A percentile compares a stretch with the other conserved stretches of the same genome.
phyloP scores from a whole-genome alignment of 208 protist genomes.

The Crithidia acanthocephali region DNA sequence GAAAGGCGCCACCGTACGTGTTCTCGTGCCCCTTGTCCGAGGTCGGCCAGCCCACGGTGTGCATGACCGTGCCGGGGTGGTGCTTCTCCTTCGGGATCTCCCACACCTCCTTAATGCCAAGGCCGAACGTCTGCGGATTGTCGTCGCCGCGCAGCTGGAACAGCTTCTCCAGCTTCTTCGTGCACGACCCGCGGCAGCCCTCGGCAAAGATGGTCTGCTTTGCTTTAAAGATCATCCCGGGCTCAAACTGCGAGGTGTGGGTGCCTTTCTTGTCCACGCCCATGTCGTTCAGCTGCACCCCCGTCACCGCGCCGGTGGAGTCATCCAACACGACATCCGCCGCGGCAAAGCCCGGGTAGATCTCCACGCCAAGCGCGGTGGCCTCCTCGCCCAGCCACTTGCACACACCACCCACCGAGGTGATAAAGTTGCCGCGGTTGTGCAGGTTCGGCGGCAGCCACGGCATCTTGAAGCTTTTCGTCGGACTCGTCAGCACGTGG shows the following conservation, averaged over 20 bases:
- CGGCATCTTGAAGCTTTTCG: constrained; percentile 54
- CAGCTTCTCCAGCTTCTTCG: constrained; percentile 91
- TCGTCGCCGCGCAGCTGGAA: constrained; percentile 84
- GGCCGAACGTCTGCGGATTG: constrained; percentile 95
- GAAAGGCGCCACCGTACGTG: constrained; percentile 97
- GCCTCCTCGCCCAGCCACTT: constrained; percentile 96
- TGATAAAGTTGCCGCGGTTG: constrained; percentile 97
- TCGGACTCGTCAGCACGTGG: constrained; percentile 73
- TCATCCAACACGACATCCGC: constrained; percentile 78
- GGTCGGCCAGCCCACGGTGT: constrained; percentile 97
- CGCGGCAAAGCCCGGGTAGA: constrained; percentile 96
- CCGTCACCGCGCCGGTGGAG: constrained; percentile 49
- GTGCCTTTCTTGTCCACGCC: constrained; percentile 93
- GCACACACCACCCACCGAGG: constrained; percentile 92
- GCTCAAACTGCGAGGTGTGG: constrained; percentile 93
- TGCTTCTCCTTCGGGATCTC: constrained; percentile 91
- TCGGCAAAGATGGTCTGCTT: constrained; percentile 97
- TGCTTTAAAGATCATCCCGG: constrained; percentile 96
- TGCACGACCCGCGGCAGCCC: constrained; percentile 96
- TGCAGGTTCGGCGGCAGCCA: constrained; percentile 80
- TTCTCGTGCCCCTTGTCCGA: constrained; percentile 77
- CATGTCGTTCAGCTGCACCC: constrained; percentile 84
- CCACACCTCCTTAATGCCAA: constrained; percentile 98
- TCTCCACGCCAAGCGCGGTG: constrained; percentile 97
- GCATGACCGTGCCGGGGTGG: constrained; percentile 89